Evolutionary conservation across 805 yeast genomes (phyloP), one percentile per base, ranked within the genome.

Genomic region (Metschnikowia chrysomelidarum): DNA sequence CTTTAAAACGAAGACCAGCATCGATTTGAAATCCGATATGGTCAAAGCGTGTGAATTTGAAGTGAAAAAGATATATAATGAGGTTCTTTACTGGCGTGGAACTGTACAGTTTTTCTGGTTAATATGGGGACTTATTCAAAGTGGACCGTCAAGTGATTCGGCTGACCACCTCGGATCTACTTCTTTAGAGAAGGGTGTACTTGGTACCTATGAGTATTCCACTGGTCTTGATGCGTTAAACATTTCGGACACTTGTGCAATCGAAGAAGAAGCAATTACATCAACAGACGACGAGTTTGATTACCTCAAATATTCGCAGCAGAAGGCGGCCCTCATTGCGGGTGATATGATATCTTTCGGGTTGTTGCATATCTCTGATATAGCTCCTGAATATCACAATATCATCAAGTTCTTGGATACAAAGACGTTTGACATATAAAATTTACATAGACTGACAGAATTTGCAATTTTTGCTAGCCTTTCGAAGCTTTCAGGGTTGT

Each of bases 121-220:
- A 4, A 54, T 89, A 18, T 91, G 98, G 98, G 98, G 95, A 1
- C 71, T 93, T 27, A 74, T 93, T 21, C 95, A 87, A 57, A 78
- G 82, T 46, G 87, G 61, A 32, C 70, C 65, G n/a, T 32, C 50
- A 32, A 56, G 46, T 27, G 44, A 48, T 24, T 32, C 50, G 18
- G 29, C 34, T 21, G 34, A 39, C 27, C 25, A 33, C 30, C 35
- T 36, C 43, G 39, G 56, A 47, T 38, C 54, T 41, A 27, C 36
- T 12, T 24, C 50, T 6, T 58, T 58, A 30, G 66, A 60, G 28
- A 50, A 53, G 32, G 70, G 71, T 19, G 69, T 73, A 13, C 56
- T 57, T 34, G 62, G 68, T 34, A 62, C 65, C 4, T 68, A 63
- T 48, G 60, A 51, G 34, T 62, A 64, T 31, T 62, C 67, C 26